Base-by-base conservation (phyloP, 345 rosid genomes). In the Cardamine chenopodiifolia region DNA sequence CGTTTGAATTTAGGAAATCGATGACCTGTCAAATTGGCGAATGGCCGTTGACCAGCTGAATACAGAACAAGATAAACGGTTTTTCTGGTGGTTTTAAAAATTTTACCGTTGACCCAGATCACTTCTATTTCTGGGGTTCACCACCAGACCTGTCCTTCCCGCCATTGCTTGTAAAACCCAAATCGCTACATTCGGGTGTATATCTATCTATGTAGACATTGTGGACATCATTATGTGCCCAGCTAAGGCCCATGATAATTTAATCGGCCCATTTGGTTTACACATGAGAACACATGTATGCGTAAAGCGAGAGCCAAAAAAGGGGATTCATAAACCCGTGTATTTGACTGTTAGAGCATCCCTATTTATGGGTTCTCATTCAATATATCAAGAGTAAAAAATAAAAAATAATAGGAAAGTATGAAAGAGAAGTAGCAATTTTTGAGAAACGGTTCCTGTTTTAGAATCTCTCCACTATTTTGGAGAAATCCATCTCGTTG, bases 1-100 rank as follows among this genome's bases (percentile, higher is more conserved):
- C 34, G 10, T 64, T 73, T 17, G 65, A 40, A 63, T 63, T 42
- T 73, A 22, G 77, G 6, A 64, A 72, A 15, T 14, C 34, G 13
- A 8, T 62, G 31, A 14, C 62, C 70, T 72, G 62, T 13, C 23
- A 47, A 70, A 2, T 17, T 6, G 23, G n/a, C 15, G 13, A 31
- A 5, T 69, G 49, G 6, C 63, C 6, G 53, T 72, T 62, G 35
- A 59, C 26, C 49, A 39, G 75, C 49, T 34, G 62, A 40, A 39
- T 17, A 35, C 3, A 60, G 11, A 35, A 28, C 6, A 68, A 4
- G 13, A 6, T 2, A 17, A 29, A 63, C 53, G 62, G 15, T 49
- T 66, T 7, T 32, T 66, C 17, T 40, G 17, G 17, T 14, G 17
- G 15, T 39, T 39, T 39, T 13, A 1, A 4, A 4, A 39, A 13